Evolutionary conservation across 805 yeast species (phyloP).

Genomic region (Yamadazyma philogaea): DNA sequence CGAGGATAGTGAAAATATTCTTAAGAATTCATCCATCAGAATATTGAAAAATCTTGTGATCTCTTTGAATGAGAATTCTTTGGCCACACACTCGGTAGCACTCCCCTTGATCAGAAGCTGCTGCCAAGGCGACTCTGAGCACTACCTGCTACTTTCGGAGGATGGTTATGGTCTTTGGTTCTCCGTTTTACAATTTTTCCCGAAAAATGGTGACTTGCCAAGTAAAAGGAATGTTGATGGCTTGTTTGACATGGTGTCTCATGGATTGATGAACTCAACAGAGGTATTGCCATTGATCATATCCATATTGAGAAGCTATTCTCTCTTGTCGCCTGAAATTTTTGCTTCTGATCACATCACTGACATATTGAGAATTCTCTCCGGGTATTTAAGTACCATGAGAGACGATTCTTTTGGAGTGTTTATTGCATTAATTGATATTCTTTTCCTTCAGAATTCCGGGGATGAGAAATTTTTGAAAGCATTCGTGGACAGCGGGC

Average conservation of each 20-base stretch:
- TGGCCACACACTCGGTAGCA: constrained; percentile 49
- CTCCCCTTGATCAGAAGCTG: constrained; percentile 68
- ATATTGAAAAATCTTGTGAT: constrained; percentile 53
- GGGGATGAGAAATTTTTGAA: constrained; percentile 25
- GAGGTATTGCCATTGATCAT: constrained; percentile 67
- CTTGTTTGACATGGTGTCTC: constrained; percentile 49
- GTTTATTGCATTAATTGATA: constrained; percentile 53
- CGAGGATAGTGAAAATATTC: constrained; percentile 37
- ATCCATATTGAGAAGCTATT: constrained; percentile 61
- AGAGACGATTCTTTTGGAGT: constrained; percentile 68
- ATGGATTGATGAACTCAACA: constrained; percentile 66
- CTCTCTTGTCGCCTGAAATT: constrained; percentile 44
- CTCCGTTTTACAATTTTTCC: constrained; percentile 61
- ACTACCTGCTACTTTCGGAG: constrained; percentile 62
- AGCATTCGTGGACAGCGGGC: constrained; percentile 41
- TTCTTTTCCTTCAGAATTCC: constrained; percentile 36
- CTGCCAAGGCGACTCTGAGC: constrained; percentile 42
- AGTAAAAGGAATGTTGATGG: constrained; percentile 38
- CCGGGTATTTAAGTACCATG: constrained; percentile 55
- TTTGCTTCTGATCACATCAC: constrained; percentile 36
- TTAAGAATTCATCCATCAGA: constrained; percentile 43
- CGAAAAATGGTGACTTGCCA: constrained; percentile 22
- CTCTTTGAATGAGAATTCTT: constrained; percentile 54
- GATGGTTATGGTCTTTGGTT: constrained; percentile 88
- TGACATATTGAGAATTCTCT: constrained; percentile 47